Evolutionary conservation across 2,329 filamentous ascomycete genomes (phyloP), one percentile per base, ranked within the genome.

Genomic region (Alternaria gaisen): DNA sequence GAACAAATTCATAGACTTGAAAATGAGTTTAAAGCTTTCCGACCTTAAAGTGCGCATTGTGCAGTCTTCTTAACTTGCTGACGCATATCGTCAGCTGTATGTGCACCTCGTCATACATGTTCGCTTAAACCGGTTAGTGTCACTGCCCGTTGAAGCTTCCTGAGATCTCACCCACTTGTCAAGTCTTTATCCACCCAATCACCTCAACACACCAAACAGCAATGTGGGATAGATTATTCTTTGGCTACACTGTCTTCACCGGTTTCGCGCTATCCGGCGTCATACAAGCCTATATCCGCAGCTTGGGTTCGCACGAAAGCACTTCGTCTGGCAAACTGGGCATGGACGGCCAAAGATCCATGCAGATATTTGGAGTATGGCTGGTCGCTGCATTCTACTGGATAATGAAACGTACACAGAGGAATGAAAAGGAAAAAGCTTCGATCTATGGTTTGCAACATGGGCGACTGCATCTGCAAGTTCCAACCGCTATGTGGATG

Each of bases 401-500:
- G 43, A 26, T 42, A 8, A 20, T 30, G 22, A 24, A 16, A 28
- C 20, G 24, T 20, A 40, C 24, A 24, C 43, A 30, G 53, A 22
- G 55, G 40, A 30, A n/a, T n/a, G 28, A 43, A 53, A n/a, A 48
- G 11, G 38, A 57, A 3, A 44, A 34, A 7, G 11, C 18, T 8
- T 59, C 52, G 0, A 40, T 76, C 5, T 87, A 87, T 64, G 82
- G 83, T 1, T 75, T 87, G 7, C 83, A 85, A 18, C 86, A 88
- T 78, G 86, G 84, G 63, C 82, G 85, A 61, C 80, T 88, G 50
- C 86, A 88, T 66, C 63, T 86, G 22, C 74, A 79, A 18, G 70
- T 84, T 1, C 82, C 83, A 1, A 61, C 65, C 4, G 81, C 80
- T n/a, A 86, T 87, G 85, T 88, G 86, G 86, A 88, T 88, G 85